These are phyloP conservation scores for Hypholoma fasciculare DNA, from an alignment of 768 basidiomycete genomes.

Conservation along the genomic window DNA sequence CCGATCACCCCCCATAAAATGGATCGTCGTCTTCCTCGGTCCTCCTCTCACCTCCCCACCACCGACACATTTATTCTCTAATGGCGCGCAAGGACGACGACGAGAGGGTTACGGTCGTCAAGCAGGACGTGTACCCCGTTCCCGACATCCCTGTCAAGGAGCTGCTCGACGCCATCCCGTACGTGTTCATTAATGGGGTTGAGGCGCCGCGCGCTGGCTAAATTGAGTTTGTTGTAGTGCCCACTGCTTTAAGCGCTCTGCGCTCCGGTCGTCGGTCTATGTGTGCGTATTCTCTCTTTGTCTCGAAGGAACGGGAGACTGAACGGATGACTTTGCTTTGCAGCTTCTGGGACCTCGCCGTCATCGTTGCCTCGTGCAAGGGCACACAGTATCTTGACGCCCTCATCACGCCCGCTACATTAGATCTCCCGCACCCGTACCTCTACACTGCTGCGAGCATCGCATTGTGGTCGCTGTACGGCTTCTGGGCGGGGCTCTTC, in stretches of 20 bases:
- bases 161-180: conserved; percentile 82
- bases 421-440: conserved; percentile 58
- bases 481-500: conserved; percentile 81
- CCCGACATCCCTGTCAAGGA: conserved; percentile 91
- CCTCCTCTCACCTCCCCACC: conserved; percentile 6
- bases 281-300: conserved; percentile 48
- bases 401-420: conserved; percentile 52
- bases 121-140: conserved; percentile 66
- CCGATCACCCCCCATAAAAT: conserved; percentile 31
- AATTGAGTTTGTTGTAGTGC: conserved; percentile 37
- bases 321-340: not conserved
- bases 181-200: conserved; percentile 25
- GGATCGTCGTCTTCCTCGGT: conserved; percentile 10
- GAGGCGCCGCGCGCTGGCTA: too few species aligned
- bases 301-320: not conserved
- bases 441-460: conserved; percentile 64
- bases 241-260: conserved; percentile 91
- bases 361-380: conserved; percentile 72
- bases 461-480: conserved; percentile 78
- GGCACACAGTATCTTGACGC: conserved; percentile 62
- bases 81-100: conserved; percentile 36
- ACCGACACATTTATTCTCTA: not conserved
- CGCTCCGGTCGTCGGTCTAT: conserved; percentile 74
- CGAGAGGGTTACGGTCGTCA: conserved; percentile 34
- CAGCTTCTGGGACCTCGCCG: conserved; percentile 74